Conservation (phyloP, 2,329 filamentous ascomycete genomes). For the Colletotrichum navitas region DNA sequence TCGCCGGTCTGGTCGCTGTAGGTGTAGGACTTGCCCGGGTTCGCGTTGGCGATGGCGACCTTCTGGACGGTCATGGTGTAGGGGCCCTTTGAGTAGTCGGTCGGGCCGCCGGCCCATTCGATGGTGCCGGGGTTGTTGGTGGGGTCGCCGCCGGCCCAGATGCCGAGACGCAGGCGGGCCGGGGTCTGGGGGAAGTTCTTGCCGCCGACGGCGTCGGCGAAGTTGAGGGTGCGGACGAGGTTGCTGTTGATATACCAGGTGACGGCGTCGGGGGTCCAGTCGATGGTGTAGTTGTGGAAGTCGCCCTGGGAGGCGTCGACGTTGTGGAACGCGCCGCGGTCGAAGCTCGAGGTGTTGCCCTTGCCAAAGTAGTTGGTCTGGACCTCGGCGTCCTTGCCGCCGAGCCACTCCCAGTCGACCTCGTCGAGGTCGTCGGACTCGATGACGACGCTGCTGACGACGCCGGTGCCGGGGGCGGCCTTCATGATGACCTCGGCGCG, state of each 20-base stretch:
- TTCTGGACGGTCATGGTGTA: slow-evolving; percentile 69
- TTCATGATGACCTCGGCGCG: slow-evolving; percentile 74
- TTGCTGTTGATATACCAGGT: slow-evolving; percentile 69
- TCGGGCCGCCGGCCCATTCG: slow-evolving; percentile 66
- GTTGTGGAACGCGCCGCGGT: slow-evolving; percentile 70
- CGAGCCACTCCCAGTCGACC: slow-evolving; percentile 88
- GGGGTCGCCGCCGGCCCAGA: slow-evolving; percentile 57
- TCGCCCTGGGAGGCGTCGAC: slow-evolving; percentile 54
- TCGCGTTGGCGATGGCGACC: slow-evolving; percentile 59
- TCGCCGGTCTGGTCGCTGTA: slow-evolving; percentile 47
- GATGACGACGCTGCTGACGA: slow-evolving; percentile 81
- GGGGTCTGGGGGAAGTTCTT: slow-evolving; percentile 71
- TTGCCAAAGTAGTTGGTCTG: slow-evolving; percentile 88
- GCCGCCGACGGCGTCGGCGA: slow-evolving; percentile 60
- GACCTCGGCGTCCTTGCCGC: slow-evolving; percentile 74
- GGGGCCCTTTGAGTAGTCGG: slow-evolving; percentile 54
- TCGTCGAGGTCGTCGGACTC: slow-evolving; percentile 84
- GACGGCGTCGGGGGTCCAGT: slow-evolving; percentile 66
- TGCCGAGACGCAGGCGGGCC: slow-evolving; percentile 63
- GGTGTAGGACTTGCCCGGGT: slow-evolving; percentile 51
- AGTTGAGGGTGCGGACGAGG: slow-evolving; percentile 63
- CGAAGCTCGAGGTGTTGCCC: slow-evolving; percentile 74
- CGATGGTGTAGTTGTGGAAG: slow-evolving; percentile 68
- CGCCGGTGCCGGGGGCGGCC: slow-evolving; percentile 61
- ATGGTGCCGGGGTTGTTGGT: slow-evolving; percentile 58